Evolutionary conservation across 2,329 filamentous ascomycete species (phyloP).

Genomic region (Didymella glomerata): DNA sequence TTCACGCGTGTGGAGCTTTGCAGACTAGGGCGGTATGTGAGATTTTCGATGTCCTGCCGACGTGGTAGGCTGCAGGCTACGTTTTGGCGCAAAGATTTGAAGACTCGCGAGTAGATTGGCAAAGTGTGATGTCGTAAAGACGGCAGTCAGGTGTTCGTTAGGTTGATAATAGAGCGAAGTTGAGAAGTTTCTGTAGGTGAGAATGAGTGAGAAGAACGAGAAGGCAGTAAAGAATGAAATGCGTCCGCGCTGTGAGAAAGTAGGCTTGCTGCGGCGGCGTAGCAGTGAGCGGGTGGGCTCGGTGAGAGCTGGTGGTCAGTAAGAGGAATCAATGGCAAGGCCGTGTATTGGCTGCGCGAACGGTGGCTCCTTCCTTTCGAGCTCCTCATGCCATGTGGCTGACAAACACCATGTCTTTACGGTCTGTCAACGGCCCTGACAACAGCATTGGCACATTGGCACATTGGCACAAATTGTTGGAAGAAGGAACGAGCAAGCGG

Average conservation of each 20-base stretch:
- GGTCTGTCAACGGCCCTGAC: neutral
- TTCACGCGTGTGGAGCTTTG: neutral
- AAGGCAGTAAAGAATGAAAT: slow-evolving; percentile 40
- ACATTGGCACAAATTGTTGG: slow-evolving; percentile 5
- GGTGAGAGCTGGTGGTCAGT: slow-evolving; percentile 33
- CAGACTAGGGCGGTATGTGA: neutral
- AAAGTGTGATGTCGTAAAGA: slow-evolving; percentile 1
- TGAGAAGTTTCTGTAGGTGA: slow-evolving; percentile 15
- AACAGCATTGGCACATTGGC: neutral
- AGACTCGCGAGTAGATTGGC: neutral
- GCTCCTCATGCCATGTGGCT: slow-evolving; percentile 21
- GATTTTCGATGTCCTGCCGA: neutral
- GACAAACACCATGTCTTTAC: neutral
- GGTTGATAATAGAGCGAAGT: slow-evolving; percentile 14
- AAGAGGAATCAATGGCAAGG: slow-evolving; percentile 28
- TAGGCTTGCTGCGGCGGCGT: slow-evolving; percentile 26
- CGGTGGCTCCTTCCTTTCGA: slow-evolving; percentile 38
- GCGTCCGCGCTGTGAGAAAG: slow-evolving; percentile 17
- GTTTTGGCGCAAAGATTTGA: neutral
- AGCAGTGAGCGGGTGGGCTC: slow-evolving; percentile 23
- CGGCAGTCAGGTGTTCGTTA: slow-evolving; percentile 20
- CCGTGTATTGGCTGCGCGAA: slow-evolving; percentile 28
- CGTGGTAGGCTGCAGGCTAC: neutral
- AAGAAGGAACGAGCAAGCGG: slow-evolving; percentile 23
- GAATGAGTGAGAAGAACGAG: slow-evolving; percentile 5